Conservation (phyloP, 345 rosid species). For the Dipteronia sinensis region DNA sequence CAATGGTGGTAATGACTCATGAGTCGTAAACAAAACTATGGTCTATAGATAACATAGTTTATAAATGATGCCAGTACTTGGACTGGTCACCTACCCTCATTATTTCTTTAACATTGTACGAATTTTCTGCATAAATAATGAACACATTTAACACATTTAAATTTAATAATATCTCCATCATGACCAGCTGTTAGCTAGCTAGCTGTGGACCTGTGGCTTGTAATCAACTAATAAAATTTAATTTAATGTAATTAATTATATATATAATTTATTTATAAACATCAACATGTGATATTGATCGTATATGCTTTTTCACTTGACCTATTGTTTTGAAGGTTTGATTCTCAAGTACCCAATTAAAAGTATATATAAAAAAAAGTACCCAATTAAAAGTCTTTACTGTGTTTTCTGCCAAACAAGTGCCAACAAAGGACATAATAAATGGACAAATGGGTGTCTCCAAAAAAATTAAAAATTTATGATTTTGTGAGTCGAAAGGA, state of each 20-base stretch:
- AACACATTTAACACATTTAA: not conserved
- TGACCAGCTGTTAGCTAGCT: not conserved
- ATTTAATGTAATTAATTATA: not conserved
- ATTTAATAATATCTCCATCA: not conserved
- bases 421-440: not conserved
- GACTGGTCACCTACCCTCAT: not conserved
- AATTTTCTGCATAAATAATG: too few species aligned
- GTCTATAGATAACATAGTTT: not conserved
- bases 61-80: not conserved
- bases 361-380: too few species aligned
- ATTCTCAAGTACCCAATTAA: not conserved
- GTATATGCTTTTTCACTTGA: not conserved
- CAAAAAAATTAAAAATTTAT: not conserved
- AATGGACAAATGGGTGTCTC: not conserved
- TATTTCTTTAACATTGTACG: not conserved
- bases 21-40: not conserved
- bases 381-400: not conserved
- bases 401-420: not conserved
- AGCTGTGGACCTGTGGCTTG: not conserved
- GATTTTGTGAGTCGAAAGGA: not conserved
- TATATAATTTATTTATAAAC: not conserved
- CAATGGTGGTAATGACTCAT: not conserved
- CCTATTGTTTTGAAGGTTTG: not conserved
- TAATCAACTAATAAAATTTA: not conserved
- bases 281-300: not conserved